Base-by-base conservation (phyloP, 164 flowering plant genomes). In the Macadamia tetraphylla region DNA sequence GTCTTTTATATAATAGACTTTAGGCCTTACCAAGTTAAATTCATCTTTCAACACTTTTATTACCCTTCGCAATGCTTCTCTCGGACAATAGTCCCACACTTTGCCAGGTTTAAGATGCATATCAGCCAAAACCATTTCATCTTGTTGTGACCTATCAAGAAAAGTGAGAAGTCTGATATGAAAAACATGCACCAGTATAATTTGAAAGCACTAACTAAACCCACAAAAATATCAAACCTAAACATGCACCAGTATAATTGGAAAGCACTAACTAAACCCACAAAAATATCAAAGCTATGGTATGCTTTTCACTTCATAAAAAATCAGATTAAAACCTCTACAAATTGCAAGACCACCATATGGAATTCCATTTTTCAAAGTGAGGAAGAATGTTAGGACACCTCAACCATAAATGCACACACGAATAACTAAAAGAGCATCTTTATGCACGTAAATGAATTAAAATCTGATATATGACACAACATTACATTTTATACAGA, bases 111-210 rank as follows among this genome's bases (percentile, higher is more conserved):
- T 87, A 29, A 86, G 67, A 51, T 87, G 84, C 98, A 95, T 92
- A 72, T 95, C 96, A 75, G 90, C 97, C 80, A 95, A 77, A 75
- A 92, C 98, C 99, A 95, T 92, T 77, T 87, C 96, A 75, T 95
- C 96, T 59, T 76, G 81, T 49, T 76, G 77, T 32, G 71, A 64
- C 98, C 99, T 95, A 68, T 70, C 30, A 40, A 76, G 64, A 46
- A 74, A 74, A 71, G 12, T 3, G 7, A 29, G 56, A 43, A 11
- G n/a, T n/a, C 29, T 10, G 55, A 29, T 29, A 58, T 43, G 29
- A 30, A 17, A 9, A 55, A 63, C 12, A 70, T 6, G 31, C 14
- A 60, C 32, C 32, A 60, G 29, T 5, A 35, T 35, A 23, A 51
- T 9, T 62, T 9, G 1, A 4, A 42, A 62, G 15, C 4, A 61